Evolutionary conservation across 129 eudicot species (phyloP).

Genomic region (Rutidosis leptorrhynchoides): DNA sequence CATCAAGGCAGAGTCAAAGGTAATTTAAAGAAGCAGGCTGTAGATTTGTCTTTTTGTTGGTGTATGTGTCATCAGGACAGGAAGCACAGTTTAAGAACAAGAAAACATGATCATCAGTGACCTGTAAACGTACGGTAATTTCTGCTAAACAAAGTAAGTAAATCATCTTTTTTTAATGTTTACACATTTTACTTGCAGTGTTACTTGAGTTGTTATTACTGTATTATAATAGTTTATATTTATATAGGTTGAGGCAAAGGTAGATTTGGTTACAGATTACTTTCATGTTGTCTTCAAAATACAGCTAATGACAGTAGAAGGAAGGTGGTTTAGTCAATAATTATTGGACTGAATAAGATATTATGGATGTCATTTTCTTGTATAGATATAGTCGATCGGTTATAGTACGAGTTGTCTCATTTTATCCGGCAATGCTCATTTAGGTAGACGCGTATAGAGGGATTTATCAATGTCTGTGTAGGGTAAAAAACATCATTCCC

Average conservation of each 20-base stretch:
- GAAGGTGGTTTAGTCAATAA: background rate
- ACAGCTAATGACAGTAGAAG: background rate
- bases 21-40: constrained; percentile 38
- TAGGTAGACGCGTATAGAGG: background rate
- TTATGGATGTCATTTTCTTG: background rate
- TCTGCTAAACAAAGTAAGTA: background rate
- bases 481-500: background rate
- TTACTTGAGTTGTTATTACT: background rate
- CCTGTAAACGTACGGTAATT: background rate
- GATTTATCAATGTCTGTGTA: background rate
- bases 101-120: background rate
- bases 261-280: background rate
- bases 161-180: background rate
- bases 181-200: background rate
- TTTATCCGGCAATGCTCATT: background rate
- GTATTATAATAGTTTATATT: background rate
- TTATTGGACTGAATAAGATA: background rate
- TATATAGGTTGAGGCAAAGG: background rate
- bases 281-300: background rate
- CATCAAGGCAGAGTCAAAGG: constrained; percentile 27
- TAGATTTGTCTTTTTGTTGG: constrained; percentile 29
- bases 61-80: constrained; percentile 10
- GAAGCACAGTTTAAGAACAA: background rate
- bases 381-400: background rate
- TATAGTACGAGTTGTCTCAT: background rate